Base-by-base conservation (phyloP, 192 early-diverging fungal genomes). In the Coemansia sp. region DNA sequence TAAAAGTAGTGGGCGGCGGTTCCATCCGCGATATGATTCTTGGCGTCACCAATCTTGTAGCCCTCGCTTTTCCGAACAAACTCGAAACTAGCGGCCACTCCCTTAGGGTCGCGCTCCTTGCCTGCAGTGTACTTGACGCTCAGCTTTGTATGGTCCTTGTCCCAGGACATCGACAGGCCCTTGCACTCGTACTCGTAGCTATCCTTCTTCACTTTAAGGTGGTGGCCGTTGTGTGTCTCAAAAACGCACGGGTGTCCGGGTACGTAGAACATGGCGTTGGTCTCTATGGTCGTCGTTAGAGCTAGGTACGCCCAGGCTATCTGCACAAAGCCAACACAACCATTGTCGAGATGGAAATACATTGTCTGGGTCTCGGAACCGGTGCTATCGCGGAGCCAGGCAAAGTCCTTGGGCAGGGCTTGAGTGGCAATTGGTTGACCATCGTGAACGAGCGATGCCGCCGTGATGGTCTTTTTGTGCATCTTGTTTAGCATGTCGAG, bases 291-390 rank as follows among this genome's bases (percentile, higher is more conserved):
- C 48, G 89, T 77, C 17, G 58, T 78, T 58, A 88, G 87, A 77
- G 89, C 87, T 62, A 97, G 83, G 50, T 92, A 93, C 11, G 92
- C 94, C 86, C 95, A 95, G 65, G 93, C 93, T 76, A 97, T 82
- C 77, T 98, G 95, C 15, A 95, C 86, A 82, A 95, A 90, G n/a
- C 88, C 88, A 75, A 91, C 88, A 62, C 85, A 84, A 5, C 95
- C 95, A 21, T 86, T 73, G 58, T 91, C 79, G 10, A 87, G 87
- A 48, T 89, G 86, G 37, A 94, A 70, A 76, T 98, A 96, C 71
- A 94, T 90, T 14, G 93, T 93, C 73, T 95, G 93, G 31, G 89
- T 93, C 80, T 98, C 95, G 5, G 95, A 95, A 6, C 92, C 90
- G 10, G 89, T 87, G 37, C 89, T 89, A 66, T 88, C 78, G 62